Evolutionary conservation across 2,329 filamentous ascomycete genomes (phyloP).

Genomic region (Salinomyces thailandicus): DNA sequence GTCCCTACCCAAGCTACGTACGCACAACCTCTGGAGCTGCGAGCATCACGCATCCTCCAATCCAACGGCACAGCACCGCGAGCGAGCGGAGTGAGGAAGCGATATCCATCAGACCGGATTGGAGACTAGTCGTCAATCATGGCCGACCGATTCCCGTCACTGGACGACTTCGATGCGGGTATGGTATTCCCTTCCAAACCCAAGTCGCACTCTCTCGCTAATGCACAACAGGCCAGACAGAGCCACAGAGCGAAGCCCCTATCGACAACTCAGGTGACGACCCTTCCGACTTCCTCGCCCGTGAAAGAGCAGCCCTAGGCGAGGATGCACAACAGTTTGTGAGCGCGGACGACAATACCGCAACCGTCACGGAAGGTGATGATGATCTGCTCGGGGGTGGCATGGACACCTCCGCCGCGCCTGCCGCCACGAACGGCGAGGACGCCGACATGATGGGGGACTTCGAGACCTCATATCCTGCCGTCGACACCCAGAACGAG

Average conservation of each 20-base stretch:
- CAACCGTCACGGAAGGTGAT: slow-evolving; percentile 48
- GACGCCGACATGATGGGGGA: slow-evolving; percentile 35
- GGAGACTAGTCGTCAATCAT: slow-evolving; percentile 27
- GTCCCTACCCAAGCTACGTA: too few relatives aligned
- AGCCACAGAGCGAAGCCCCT: slow-evolving; percentile 43
- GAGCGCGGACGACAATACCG: slow-evolving; percentile 58
- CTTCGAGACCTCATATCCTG: slow-evolving; percentile 88
- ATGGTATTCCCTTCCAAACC: slow-evolving; percentile 15
- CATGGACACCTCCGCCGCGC: slow-evolving; percentile 19
- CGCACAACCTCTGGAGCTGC: too few relatives aligned
- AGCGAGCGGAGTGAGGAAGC: too few relatives aligned
- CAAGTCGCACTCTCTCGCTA: slow-evolving; percentile 8
- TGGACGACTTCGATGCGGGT: slow-evolving; percentile 45
- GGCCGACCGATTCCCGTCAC: slow-evolving; percentile 43
- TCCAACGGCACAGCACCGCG: too few relatives aligned
- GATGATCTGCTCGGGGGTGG: slow-evolving; percentile 60
- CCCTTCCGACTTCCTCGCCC: slow-evolving; percentile 75
- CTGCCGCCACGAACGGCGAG: slow-evolving; percentile 24
- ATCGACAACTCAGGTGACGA: slow-evolving; percentile 46
- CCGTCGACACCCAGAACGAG: slow-evolving; percentile 63
- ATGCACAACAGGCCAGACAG: slow-evolving; percentile 51
- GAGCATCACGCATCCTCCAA: too few relatives aligned
- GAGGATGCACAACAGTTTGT: slow-evolving; percentile 90
- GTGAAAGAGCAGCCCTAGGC: slow-evolving; percentile 81
- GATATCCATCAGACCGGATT: too few relatives aligned